Evolutionary conservation across 257 asterid genomes (phyloP).

Genomic region (Scutellaria minor): DNA sequence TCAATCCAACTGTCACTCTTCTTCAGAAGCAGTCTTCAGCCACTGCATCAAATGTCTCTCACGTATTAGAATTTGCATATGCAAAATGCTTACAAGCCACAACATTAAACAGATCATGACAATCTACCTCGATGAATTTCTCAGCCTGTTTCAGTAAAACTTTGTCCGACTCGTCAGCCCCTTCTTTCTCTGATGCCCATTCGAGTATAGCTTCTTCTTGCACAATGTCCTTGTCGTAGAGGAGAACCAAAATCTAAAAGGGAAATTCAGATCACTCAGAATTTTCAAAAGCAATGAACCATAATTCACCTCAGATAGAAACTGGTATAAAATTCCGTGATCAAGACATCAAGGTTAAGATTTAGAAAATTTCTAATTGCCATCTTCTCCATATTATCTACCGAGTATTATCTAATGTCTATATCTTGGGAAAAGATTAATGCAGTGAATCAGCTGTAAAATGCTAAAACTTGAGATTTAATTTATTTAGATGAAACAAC

Average conservation of each 20-base stretch:
- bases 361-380: neutral
- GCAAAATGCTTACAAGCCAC: neutral
- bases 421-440: neutral
- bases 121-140: slow-evolving; percentile 59
- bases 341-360: slow-evolving; percentile 5
- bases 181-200: slow-evolving; percentile 93
- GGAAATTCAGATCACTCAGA: slow-evolving; percentile 17
- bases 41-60: slow-evolving; percentile 58
- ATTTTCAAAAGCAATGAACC: neutral
- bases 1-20: slow-evolving; percentile 16
- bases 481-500: neutral
- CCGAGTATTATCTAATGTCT: neutral
- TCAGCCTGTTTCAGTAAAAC: slow-evolving; percentile 78
- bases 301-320: neutral
- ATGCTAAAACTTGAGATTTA: slow-evolving; percentile 8
- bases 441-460: neutral
- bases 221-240: slow-evolving; percentile 73
- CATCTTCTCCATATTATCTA: neutral
- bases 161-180: slow-evolving; percentile 88
- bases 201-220: slow-evolving; percentile 87
- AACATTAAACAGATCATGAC: slow-evolving; percentile 1
- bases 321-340: neutral
- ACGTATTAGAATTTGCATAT: slow-evolving; percentile 11
- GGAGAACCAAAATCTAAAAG: slow-evolving; percentile 65
- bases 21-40: slow-evolving; percentile 79